phyloP scores from a whole-genome alignment of 805 yeast genomes.

The Metschnikowia arizonensis region DNA sequence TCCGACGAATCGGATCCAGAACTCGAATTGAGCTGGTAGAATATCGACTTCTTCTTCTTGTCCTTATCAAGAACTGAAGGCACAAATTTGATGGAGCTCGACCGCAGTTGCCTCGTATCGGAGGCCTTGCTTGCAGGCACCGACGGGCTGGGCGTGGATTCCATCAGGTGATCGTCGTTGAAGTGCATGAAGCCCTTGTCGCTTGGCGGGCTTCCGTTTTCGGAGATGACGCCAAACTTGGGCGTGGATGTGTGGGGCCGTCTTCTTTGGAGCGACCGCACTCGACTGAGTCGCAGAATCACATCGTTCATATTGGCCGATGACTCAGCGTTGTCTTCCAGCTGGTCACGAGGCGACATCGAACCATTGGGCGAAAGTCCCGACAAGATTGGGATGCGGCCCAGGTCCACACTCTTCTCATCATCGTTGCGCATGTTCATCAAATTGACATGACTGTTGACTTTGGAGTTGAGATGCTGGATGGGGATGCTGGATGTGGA shows the following conservation, averaged over 20 bases:
- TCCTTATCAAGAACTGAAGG: conserved; percentile 21
- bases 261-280: conserved; percentile 18
- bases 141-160: not conserved
- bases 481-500: conserved; percentile 38
- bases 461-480: conserved; percentile 35
- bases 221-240: conserved; percentile 17
- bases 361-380: conserved; percentile 11
- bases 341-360: conserved; percentile 16
- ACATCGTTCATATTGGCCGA: conserved; percentile 18
- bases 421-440: conserved; percentile 7
- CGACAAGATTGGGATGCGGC: conserved; percentile 1
- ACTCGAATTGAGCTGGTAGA: conserved; percentile 28
- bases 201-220: conserved; percentile 16
- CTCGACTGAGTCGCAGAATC: conserved; percentile 14
- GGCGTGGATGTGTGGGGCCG: conserved; percentile 17
- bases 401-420: conserved; percentile 5
- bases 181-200: conserved; percentile 21
- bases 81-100: conserved; percentile 30
- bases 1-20: conserved; percentile 13
- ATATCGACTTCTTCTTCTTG: conserved; percentile 21
- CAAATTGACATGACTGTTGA: conserved; percentile 38
- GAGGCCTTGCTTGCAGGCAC: not conserved
- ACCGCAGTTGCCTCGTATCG: conserved; percentile 14
- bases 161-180: conserved; percentile 2
- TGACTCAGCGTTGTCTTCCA: conserved; percentile 7